Base-by-base conservation (phyloP, 495 filamentous ascomycete genomes). In the Pseudevernia furfuracea region DNA sequence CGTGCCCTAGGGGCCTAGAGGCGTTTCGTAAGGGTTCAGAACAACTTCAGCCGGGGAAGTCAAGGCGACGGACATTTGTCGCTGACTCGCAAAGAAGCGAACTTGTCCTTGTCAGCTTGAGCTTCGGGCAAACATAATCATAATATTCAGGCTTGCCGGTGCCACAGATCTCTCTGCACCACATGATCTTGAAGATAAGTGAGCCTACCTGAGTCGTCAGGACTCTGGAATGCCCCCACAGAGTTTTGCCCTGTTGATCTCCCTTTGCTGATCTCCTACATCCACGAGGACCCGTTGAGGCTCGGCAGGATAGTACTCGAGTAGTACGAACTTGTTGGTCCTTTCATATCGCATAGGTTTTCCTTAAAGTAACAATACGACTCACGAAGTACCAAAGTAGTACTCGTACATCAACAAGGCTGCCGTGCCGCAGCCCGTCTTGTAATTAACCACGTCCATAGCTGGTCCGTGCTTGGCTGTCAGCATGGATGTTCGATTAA, bases 401-500 rank as follows among this genome's bases (percentile, higher is more conserved):
- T n/a, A n/a, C n/a, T n/a, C n/a, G 49, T 30, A 0, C 12, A 1
- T 34, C 17, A 4, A 55, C 30, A 55, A 19, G 17, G 52, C 28
- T 55, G 52, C 30, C 52, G 52, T 55, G 52, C 52, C 52, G 52
- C 52, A 55, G 30, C 52, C 52, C 30, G 28, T 17, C 49, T 55
- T n/a, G 52, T 30, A 17, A 6, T 55, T 30, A 32, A 52, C 17
- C 52, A 55, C 52, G n/a, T n/a, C n/a, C n/a, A n/a, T n/a, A 7
- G 30, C 17, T 55, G 52, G 52, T 34, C 52, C 52, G 25, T 34
- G 52, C 30, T 34, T 55, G 30, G 28, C 25, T 53, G 49, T 53
- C 49, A 34, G 28, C 52, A 55, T 34, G 52, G 14, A 34, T 55
- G 25, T 34, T 55, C 30, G n/a, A n/a, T n/a, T n/a, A n/a, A n/a